phyloP scores from a whole-genome alignment of 2,329 filamentous ascomycete species.

The Chalaropsis thielavioides region DNA sequence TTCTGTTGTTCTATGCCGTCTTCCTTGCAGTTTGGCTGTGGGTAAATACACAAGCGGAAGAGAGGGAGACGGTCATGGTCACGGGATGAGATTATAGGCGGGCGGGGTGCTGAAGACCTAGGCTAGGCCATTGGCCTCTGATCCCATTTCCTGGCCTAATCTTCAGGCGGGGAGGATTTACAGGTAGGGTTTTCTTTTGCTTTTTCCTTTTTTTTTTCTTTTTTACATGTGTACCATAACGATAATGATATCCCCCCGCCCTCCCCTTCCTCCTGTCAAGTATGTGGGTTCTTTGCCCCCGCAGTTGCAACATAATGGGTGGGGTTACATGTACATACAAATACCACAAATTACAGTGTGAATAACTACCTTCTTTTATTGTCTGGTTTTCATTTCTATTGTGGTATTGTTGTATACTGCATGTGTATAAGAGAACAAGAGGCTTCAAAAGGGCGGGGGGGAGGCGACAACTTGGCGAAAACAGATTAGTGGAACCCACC shows the following conservation, averaged over 20 bases:
- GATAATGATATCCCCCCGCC: not conserved
- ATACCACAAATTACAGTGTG: not conserved
- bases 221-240: not conserved
- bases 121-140: not conserved
- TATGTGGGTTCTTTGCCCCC: not conserved
- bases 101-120: not conserved
- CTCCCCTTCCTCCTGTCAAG: not conserved
- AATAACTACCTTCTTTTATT: not conserved
- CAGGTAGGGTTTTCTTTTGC: not conserved
- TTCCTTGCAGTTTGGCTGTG: slow-evolving; percentile 1
- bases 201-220: not conserved
- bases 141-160: slow-evolving; percentile 1
- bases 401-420: not conserved
- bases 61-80: not conserved
- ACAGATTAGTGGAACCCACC: not conserved
- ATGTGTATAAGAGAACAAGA: not conserved
- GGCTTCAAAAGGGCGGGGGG: not conserved
- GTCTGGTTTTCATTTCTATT: not conserved
- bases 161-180: not conserved
- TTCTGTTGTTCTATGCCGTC: not conserved
- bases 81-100: not conserved
- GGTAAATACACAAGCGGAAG: not conserved
- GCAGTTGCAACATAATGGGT: not conserved
- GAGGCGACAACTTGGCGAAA: not conserved
- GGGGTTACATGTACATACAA: not conserved